These are phyloP conservation scores for Cymbopogon citratus DNA, from an alignment of 176 grass and related monocot genomes.

Conservation along the genomic window DNA sequence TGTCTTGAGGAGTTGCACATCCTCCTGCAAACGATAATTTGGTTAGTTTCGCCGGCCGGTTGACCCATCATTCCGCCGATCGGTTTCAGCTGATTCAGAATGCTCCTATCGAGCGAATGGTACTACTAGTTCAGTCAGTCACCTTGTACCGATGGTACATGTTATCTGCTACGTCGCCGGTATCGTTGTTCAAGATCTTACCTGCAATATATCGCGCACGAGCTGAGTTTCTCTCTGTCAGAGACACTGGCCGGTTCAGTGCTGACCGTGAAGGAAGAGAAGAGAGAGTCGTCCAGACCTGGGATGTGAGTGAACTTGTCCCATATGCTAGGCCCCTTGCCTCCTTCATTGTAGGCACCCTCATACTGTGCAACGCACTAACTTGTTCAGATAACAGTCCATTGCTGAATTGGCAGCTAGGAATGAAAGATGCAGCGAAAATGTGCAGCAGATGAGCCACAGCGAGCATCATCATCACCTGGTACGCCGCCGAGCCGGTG, in stretches of 20 bases:
- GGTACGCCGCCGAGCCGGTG: no score
- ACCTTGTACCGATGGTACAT: conserved; percentile 71
- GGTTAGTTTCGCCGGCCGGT: no score
- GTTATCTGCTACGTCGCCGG: conserved; percentile 50
- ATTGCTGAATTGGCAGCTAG: background rate
- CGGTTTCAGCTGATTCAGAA: background rate
- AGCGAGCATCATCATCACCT: no score
- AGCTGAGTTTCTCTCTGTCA: background rate
- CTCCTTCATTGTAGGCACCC: conserved; percentile 36
- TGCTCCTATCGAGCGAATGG: background rate
- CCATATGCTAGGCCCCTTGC: conserved; percentile 49
- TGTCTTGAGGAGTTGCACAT: conserved; percentile 25
- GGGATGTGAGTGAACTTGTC: conserved; percentile 49
- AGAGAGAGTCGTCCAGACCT: conserved; percentile 18
- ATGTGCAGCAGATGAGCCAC: no score
- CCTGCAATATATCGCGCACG: conserved; percentile 23
- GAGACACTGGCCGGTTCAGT: background rate
- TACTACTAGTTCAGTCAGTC: background rate
- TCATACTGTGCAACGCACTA: conserved; percentile 47
- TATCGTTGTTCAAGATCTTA: conserved; percentile 43
- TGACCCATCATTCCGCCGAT: no score
- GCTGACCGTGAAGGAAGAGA: background rate
- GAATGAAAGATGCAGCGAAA: background rate
- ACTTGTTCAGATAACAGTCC: background rate
- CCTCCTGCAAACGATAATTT: no score